Evolutionary conservation across 129 eudicot genomes (phyloP), one percentile per base, ranked within the genome.

Genomic region (Artemisia tridentata): DNA sequence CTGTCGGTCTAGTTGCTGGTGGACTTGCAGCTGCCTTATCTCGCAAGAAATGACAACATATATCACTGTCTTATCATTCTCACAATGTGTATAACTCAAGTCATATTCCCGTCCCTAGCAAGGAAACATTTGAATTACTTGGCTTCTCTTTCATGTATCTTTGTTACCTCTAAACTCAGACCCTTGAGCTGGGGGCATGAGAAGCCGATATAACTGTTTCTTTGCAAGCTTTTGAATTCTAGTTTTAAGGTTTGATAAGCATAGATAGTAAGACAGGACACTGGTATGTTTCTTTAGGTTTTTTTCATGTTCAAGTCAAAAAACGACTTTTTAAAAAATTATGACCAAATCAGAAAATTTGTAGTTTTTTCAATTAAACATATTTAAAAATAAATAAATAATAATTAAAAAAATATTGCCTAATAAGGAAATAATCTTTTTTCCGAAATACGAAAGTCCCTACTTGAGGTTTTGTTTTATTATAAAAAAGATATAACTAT

Each of bases 1-100:
- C 98, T 63, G 88, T 89, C 65, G 98, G 98, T n/a, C 88, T 91
- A 62, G 29, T 91, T 72, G 96, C 91, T 63, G 98, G 98, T 51
- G 98, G 98, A 46, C 68, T 91, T 75, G 98, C 91, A 27, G 97
- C 96, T 11, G 98, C 95, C 5, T 52, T 87, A 2, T 57, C 91
- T 48, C 96, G 98, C 72, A 92, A 86, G 88, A 89, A 89, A 60
- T 92, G 85, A 89, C 62, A n/a, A 48, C 57, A 50, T 68, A 45
- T 21, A 17, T 10, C 25, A 45, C 51, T 61, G 63, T 50, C 34
- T 48, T 48, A 69, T 47, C 17, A 10, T 63, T 51, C 29, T 63
- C 16, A 45, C 65, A 52, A 53, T 72, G 79, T 79, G 70, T 54
- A 57, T 66, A 58, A 58, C 57, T 66, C 21, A 66, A 54, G 45